Base-by-base conservation (phyloP, 805 yeast species). In the Blastobotrys chiropterorum region DNA sequence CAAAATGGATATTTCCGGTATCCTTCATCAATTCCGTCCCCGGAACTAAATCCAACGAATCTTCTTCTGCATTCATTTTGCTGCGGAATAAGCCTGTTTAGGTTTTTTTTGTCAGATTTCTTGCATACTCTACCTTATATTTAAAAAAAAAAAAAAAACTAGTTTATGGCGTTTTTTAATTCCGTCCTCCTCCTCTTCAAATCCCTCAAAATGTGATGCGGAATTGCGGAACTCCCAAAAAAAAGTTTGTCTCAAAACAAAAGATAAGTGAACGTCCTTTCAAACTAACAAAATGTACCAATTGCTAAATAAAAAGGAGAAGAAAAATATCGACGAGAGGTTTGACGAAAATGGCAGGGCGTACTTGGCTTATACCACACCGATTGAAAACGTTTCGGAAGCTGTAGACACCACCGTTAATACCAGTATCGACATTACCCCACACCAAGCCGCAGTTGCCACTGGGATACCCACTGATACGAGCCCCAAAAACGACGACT, bases 11-110 rank as follows among this genome's bases (percentile, higher is more conserved):
- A 16, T 46, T 50, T 15, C 34, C 46, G 11, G 34, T 38, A 49
- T 49, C 52, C 22, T 41, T 43, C 52, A 49, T 49, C 3, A 49
- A 16, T 41, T 49, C 52, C 20, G 52, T 49, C 19, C 52, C 52
- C n/a, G 52, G 52, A n/a, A 26, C 34, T 26, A 26, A 26, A 11
- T 26, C 34, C 34, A 26, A 26, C 11, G 34, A 5, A 26, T 26
- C 34, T 26, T 26, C 34, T 11, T 26, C 34, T 11, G 34, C 5
- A 26, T 11, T 26, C 34, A 26, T 26, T 26, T 26, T n/a, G n/a
- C n/a, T n/a, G n/a, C n/a, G n/a, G n/a, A n/a, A n/a, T n/a, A n/a
- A n/a, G n/a, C n/a, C n/a, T n/a, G n/a, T n/a, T n/a, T n/a, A n/a
- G n/a, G n/a, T n/a, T n/a, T n/a, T n/a, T n/a, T n/a, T n/a, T n/a